Evolutionary conservation across 352 stramenopile species (phyloP), one percentile per base, ranked within the genome.

Genomic region (Paralagenidium karlingii): DNA sequence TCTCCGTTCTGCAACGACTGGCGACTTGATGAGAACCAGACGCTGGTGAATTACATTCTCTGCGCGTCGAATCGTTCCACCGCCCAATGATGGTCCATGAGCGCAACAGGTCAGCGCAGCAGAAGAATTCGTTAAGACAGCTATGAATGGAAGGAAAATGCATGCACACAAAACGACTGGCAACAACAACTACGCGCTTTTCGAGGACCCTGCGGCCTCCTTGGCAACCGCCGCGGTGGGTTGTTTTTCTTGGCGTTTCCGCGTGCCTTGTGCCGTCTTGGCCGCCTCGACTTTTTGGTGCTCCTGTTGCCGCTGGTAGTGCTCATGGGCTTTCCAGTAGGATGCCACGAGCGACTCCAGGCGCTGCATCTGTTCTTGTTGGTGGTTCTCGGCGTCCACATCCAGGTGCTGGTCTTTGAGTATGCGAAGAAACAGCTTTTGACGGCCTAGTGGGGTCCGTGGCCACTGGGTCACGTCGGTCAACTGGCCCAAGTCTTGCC

Each of bases 1-100:
- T 66, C 84, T 33, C 78, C 75, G 24, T 69, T 89, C 27, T 60
- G 73, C 21, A 63, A 63, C 32, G 78, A 65, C 31, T 91, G 78
- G 78, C 62, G 50, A 41, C 77, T 87, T 38, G 56, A 85, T 41
- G 55, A 67, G 13, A 82, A 62, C 37, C 86, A 68, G 52, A 84
- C 64, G 30, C 57, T 62, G 36, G 54, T 91, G 53, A 91, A 91
- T 47, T 91, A 91, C 58, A 82, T 89, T 47, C 48, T 91, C 38
- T 85, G 69, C 34, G 78, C 75, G 13, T 54, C 66, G 19, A 91
- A 87, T 42, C 60, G 7, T 38, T 38, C 32, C 32, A 38, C 32
- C 7, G 31, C 31, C 16, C n/a, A 10, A 27, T 41, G 34, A 27
- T 24, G 34, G 34, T 41, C 34, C 12, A 2, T 12, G 2, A n/a